Base-by-base conservation (phyloP, 106 monocot species). In the Dendrobium chrysotoxum region DNA sequence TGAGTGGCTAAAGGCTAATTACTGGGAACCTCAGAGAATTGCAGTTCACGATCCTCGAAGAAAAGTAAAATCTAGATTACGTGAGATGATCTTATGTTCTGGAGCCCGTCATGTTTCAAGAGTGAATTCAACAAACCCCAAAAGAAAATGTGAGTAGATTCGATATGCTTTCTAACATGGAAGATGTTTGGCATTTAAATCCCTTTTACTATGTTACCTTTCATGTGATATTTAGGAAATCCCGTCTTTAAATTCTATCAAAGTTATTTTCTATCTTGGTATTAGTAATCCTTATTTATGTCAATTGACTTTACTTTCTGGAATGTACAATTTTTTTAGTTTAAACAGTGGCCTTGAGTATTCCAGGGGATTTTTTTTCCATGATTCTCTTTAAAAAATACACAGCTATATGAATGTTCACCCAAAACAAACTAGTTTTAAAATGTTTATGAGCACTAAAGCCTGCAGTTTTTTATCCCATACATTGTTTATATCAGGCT, bases 1-100 rank as follows among this genome's bases (percentile, higher is more conserved):
- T 79, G 92, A 92, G 80, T 98, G 94, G 94, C 75, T 98, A 78
- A 92, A 89, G 76, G 53, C 73, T 67, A 83, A 83, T 72, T 83
- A 83, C 77, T 83, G 83, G 83, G 83, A 83, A 72, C 83, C 83
- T 58, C 83, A 83, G 40, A 70, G 73, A 79, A 72, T 53, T 55
- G 78, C 54, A 55, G 68, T 78, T 72, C 73, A 71, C 79, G 72
- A 83, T 57, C 72, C 78, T 73, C 72, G 78, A 47, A 79, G 73
- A 67, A 77, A 78, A 79, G 31, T 83, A 83, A 83, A 78, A 58
- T 83, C 55, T 45, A 73, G 68, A 78, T 17, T 83, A 58, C 54
- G 28, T 40, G 72, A 73, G 73, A 41, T 73, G 78, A 78, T 68
- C 28, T 47, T 57, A 41, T 73, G 30, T 41, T 71, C 78, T 53